Evolutionary conservation across 768 basidiomycete genomes (phyloP).

Genomic region (Plicaturopsis crispa): DNA sequence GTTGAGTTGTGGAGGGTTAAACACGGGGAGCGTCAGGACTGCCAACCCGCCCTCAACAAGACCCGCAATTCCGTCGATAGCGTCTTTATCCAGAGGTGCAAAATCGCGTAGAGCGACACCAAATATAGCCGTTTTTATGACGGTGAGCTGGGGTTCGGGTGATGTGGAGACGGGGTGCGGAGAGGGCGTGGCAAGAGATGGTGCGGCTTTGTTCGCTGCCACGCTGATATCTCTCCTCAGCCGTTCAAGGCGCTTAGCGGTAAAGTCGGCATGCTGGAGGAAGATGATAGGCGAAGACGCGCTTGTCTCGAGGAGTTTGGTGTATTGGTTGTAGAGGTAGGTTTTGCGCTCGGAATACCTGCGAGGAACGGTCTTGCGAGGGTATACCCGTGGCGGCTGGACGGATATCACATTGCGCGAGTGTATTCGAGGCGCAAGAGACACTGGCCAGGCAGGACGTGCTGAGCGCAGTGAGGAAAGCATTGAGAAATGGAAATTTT

Average conservation of each 20-base stretch:
- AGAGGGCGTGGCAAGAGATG: slow-evolving; percentile 20
- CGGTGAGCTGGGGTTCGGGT: slow-evolving; percentile 36
- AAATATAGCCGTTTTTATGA: slow-evolving; percentile 74
- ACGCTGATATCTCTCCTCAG: slow-evolving; percentile 62
- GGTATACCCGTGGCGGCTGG: slow-evolving; percentile 39
- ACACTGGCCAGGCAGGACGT: neutral
- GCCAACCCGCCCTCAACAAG: slow-evolving; percentile 55
- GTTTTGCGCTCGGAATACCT: slow-evolving; percentile 75
- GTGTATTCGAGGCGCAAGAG: neutral
- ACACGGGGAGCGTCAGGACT: slow-evolving; percentile 53
- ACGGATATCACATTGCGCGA: slow-evolving; percentile 55
- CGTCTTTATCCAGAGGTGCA: slow-evolving; percentile 37
- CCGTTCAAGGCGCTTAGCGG: slow-evolving; percentile 55
- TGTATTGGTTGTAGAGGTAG: slow-evolving; percentile 76
- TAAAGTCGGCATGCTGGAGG: slow-evolving; percentile 72
- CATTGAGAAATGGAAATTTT: no score
- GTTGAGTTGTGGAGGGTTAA: slow-evolving; percentile 68
- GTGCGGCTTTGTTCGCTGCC: slow-evolving; percentile 37
- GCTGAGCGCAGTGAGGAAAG: neutral
- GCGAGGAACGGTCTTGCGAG: slow-evolving; percentile 51
- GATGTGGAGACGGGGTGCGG: slow-evolving; percentile 22
- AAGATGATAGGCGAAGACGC: slow-evolving; percentile 60
- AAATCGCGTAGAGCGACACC: slow-evolving; percentile 68
- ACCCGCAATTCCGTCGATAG: slow-evolving; percentile 45
- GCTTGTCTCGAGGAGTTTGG: slow-evolving; percentile 56